Percentiles rank a stretch among this genome's conserved stretches.
These are phyloP conservation scores for Microdochium trichocladiopsis DNA, from an alignment of 2,329 filamentous ascomycete species.

Conservation along the genomic window DNA sequence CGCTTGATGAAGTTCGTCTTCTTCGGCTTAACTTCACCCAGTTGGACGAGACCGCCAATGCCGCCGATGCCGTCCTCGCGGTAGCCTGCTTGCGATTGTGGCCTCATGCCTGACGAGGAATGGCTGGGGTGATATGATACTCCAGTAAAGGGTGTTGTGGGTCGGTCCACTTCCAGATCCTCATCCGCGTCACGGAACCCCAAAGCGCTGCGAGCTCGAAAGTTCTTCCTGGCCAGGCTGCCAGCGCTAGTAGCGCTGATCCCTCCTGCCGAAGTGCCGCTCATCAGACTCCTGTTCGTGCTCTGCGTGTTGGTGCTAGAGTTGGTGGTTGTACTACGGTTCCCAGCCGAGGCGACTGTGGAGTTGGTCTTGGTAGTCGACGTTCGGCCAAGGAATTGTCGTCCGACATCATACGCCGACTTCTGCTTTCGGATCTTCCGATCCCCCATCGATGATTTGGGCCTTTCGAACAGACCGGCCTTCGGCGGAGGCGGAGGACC, in stretches of 20 bases:
- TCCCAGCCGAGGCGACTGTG: slow-evolving; percentile 69
- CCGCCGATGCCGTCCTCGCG: slow-evolving; percentile 59
- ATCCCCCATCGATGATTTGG: slow-evolving; percentile 51
- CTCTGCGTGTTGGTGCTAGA: slow-evolving; percentile 65
- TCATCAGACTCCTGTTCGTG: slow-evolving; percentile 87
- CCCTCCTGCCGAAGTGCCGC: slow-evolving; percentile 79
- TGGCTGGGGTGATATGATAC: slow-evolving; percentile 92
- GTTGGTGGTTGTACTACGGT: slow-evolving; percentile 59
- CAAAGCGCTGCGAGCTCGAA: slow-evolving; percentile 57
- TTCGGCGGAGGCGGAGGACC: slow-evolving; percentile 36
- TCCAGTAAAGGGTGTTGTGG: slow-evolving; percentile 63
- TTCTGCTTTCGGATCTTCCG: slow-evolving; percentile 53
- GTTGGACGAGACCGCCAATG: slow-evolving; percentile 70
- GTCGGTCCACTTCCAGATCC: slow-evolving; percentile 42
- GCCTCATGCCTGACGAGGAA: slow-evolving; percentile 47
- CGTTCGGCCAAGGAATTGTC: slow-evolving; percentile 64
- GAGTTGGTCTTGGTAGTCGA: slow-evolving; percentile 83
- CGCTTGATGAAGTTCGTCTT: slow-evolving; percentile 93
- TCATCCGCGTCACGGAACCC: slow-evolving; percentile 45
- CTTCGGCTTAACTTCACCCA: slow-evolving; percentile 52
- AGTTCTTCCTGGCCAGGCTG: slow-evolving; percentile 75
- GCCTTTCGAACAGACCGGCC: slow-evolving; percentile 40
- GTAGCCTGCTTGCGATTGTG: slow-evolving; percentile 61
- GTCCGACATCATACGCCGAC: slow-evolving; percentile 72
- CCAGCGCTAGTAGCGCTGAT: slow-evolving; percentile 95